A percentile compares a stretch with the other conserved stretches of the same genome.
Evolutionary conservation across 768 basidiomycete species (phyloP).

Genomic region (Pisolithus microcarpus): DNA sequence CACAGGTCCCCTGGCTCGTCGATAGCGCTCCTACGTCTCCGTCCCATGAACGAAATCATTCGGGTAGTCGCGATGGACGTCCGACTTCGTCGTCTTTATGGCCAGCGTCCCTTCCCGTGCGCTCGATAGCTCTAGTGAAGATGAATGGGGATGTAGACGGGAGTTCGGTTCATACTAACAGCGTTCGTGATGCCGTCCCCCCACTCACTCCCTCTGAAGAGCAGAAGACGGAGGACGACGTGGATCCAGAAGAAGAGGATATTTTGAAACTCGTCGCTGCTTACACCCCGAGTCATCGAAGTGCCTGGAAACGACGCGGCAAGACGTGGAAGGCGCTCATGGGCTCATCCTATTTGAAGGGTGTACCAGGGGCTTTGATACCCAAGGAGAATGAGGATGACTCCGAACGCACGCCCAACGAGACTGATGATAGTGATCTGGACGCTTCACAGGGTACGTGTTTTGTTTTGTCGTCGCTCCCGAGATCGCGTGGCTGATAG

Average conservation of each 20-base stretch:
- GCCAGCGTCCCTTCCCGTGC: constrained; percentile 61
- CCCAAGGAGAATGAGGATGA: constrained; percentile 32
- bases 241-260: constrained; percentile 42
- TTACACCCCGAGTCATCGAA: constrained; percentile 61
- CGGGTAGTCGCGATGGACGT: constrained; percentile 33
- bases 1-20: constrained; percentile 31
- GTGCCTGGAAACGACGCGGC: constrained; percentile 59
- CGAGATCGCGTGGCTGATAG: constrained; percentile 6
- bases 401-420: constrained; percentile 6
- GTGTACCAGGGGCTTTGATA: constrained; percentile 26
- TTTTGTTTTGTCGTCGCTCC: neutral
- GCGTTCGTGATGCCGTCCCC: neutral
- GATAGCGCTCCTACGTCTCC: constrained; percentile 21
- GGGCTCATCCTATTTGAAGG: constrained; percentile 23
- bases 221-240: constrained; percentile 14
- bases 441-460: constrained; percentile 22
- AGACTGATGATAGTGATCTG: constrained; percentile 19
- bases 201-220: constrained; percentile 2
- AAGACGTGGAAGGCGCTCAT: constrained; percentile 60
- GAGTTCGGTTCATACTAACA: neutral
- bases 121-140: constrained; percentile 45
- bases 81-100: constrained; percentile 54
- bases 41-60: constrained; percentile 21
- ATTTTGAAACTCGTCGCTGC: constrained; percentile 61
- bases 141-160: neutral